phyloP scores from a whole-genome alignment of 129 eudicot genomes.

The Kitagawia praeruptora region DNA sequence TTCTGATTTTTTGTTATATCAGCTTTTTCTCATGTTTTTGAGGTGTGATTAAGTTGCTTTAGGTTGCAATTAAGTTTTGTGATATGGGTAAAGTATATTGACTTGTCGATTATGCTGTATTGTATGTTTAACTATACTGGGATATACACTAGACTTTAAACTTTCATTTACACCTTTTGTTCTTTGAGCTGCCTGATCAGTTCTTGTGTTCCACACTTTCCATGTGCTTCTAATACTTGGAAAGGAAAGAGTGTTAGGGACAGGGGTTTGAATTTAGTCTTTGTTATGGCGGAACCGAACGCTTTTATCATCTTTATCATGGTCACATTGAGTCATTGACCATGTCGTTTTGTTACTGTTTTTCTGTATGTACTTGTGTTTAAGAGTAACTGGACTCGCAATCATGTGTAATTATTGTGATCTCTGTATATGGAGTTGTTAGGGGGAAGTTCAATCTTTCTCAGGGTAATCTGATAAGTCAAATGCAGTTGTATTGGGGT shows the following conservation, averaged over 20 bases:
- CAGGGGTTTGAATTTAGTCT: background rate
- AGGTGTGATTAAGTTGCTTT: too few species aligned
- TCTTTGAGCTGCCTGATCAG: background rate
- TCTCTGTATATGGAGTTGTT: background rate
- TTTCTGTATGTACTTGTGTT: background rate
- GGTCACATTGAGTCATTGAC: background rate
- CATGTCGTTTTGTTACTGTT: background rate
- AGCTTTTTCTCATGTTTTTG: background rate
- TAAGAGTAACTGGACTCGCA: background rate
- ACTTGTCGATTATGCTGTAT: background rate
- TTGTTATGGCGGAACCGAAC: background rate
- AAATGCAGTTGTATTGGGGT: background rate
- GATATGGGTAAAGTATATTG: background rate
- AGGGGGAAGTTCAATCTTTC: background rate
- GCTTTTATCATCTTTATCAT: background rate
- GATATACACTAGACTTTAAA: background rate
- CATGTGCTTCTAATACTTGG: background rate
- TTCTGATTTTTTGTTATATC: background rate
- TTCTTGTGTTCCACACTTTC: background rate
- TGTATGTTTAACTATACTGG: background rate
- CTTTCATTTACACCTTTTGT: too few species aligned
- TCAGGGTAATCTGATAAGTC: background rate
- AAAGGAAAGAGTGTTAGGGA: background rate
- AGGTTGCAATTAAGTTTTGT: too few species aligned
- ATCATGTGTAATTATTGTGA: background rate